A percentile compares a stretch with the other conserved stretches of the same genome.
Evolutionary conservation across 2,329 filamentous ascomycete genomes (phyloP).

Genomic region (Sclerotiophoma versabilis): DNA sequence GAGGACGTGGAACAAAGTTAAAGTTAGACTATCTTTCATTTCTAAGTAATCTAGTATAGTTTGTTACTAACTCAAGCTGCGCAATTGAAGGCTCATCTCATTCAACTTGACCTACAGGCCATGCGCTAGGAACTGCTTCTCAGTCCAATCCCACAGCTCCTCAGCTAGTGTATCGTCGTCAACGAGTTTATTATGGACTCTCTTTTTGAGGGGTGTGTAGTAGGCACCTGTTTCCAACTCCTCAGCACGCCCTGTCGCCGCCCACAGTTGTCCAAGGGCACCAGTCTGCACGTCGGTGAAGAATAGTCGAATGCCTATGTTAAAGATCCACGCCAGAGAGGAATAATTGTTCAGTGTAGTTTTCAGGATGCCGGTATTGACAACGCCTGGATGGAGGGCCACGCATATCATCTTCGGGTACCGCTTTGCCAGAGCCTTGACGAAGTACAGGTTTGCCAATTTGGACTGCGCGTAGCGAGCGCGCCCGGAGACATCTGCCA

Average conservation of each 20-base stretch:
- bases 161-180: constrained; percentile 23
- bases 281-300: constrained; percentile 25
- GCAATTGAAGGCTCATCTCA: too few relatives aligned
- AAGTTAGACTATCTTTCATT: too few relatives aligned
- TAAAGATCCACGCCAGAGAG: neutral
- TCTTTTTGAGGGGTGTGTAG: constrained; percentile 49
- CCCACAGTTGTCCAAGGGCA: constrained; percentile 48
- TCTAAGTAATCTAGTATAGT: too few relatives aligned
- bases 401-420: constrained; percentile 52
- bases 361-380: constrained; percentile 42
- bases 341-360: neutral
- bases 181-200: constrained; percentile 3
- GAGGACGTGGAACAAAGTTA: too few relatives aligned
- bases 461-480: neutral
- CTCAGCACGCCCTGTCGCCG: constrained; percentile 51
- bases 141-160: constrained; percentile 33
- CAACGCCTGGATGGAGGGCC: constrained; percentile 55
- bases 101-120: neutral
- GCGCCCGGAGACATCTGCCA: neutral
- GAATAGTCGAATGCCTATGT: neutral
- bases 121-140: constrained; percentile 24
- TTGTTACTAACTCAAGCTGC: too few relatives aligned
- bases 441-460: constrained; percentile 54
- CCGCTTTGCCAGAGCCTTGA: constrained; percentile 46
- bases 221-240: constrained; percentile 46